Evolutionary conservation across 768 basidiomycete genomes (phyloP).

Genomic region (Suillus luteus): DNA sequence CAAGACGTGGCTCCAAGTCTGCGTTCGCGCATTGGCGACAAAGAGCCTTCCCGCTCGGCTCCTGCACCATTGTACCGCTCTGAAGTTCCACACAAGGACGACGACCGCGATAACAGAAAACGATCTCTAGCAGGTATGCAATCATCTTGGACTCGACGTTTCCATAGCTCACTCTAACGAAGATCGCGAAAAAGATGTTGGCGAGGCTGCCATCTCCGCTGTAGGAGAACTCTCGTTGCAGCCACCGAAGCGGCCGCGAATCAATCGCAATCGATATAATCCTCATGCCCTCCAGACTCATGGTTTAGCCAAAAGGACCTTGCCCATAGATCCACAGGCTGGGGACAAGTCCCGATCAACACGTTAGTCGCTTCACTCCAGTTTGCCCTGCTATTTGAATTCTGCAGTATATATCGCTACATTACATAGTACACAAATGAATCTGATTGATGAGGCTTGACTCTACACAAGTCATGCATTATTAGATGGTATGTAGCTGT

Average conservation of each 20-base stretch:
- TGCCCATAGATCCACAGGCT: constrained; percentile 64
- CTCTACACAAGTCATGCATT: constrained; percentile 20
- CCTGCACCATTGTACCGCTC: constrained; percentile 49
- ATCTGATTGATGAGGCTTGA: constrained; percentile 14
- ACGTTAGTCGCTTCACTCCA: neutral
- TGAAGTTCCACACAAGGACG: constrained; percentile 52
- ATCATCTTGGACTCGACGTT: constrained; percentile 7
- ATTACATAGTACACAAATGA: constrained; percentile 21
- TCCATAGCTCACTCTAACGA: constrained; percentile 14
- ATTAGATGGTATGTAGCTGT: constrained; percentile 19
- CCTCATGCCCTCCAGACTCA: constrained; percentile 34
- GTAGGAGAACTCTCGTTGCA: constrained; percentile 41
- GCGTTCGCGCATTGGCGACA: constrained; percentile 63
- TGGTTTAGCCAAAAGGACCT: constrained; percentile 56
- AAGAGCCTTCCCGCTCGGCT: constrained; percentile 45
- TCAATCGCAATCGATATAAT: constrained; percentile 55
- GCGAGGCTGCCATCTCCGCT: constrained; percentile 37
- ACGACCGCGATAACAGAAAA: constrained; percentile 71
- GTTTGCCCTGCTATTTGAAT: constrained; percentile 11
- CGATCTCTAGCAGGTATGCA: constrained; percentile 67
- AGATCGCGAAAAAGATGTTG: constrained; percentile 68
- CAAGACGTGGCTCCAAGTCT: constrained; percentile 40
- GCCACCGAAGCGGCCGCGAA: constrained; percentile 61
- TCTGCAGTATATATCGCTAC: constrained; percentile 20
- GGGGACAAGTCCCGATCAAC: constrained; percentile 52